Evolutionary conservation across 805 yeast genomes (phyloP), one percentile per base, ranked within the genome.

Genomic region (Candida piceae): DNA sequence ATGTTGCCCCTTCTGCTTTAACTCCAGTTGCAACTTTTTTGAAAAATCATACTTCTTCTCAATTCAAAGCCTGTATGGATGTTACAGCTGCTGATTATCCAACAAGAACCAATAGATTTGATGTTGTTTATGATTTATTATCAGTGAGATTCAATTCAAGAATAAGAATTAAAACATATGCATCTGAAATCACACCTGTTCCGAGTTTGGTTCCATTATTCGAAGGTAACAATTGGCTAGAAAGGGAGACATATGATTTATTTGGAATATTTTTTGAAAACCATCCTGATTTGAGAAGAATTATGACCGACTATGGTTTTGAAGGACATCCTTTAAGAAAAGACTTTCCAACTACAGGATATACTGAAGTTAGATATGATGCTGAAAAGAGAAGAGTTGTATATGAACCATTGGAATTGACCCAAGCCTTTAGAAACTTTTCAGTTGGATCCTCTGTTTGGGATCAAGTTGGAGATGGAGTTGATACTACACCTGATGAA

Each of bases 351-450:
- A 80, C 90, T 29, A 83, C 93, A 28, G 95, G 95, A 39, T 86
- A 84, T 66, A 84, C 93, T 32, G 95, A 86, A 67, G 86, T 85
- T 28, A 76, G 89, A 58, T 86, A 84, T 64, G 95, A 86, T 62
- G 87, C 85, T 60, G 95, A 86, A 63, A 86, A 86, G 74, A 79
- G 85, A 71, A 76, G 95, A 60, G 79, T 86, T 39, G 85, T 86
- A 15, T 86, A 86, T 62, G 95, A 84, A 64, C 95, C 95, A 29
- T 72, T 86, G 56, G 95, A 86, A 68, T 72, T 86, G 60, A 84
- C 95, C 22, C 95, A 86, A 67, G 95, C 95, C 11, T 86, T 86
- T 78, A 78, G 95, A 71, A 83, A 84, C 70, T 86, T 86, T 67
- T 69, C 84, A 19, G 94, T 84, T 32, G 95, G 95, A 32, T 79